Evolutionary conservation across 148 eudicot genomes (phyloP), one percentile per base, ranked within the genome.

Genomic region (Rhododendron henanense): DNA sequence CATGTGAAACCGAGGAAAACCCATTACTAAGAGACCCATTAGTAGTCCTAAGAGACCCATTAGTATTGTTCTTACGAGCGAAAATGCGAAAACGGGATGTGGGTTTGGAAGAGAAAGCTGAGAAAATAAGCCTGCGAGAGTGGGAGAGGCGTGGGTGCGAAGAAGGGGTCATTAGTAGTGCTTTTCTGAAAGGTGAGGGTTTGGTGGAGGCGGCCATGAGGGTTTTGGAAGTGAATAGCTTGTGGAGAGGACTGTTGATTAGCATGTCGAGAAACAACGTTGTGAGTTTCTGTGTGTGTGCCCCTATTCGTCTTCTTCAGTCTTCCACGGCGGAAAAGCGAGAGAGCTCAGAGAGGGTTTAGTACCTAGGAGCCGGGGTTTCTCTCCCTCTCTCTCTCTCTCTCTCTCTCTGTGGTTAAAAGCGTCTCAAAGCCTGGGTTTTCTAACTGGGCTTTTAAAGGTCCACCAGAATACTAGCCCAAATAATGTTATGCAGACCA

Each of bases 1-100:
- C 89, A 71, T 78, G 77, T 50, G 94, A 83, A 23, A 86, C 76
- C 65, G 59, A 90, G 21, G 92, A 88, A 48, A 50, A 83, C 31
- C 89, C 84, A 86, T 87, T 63, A 57, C 74, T 67, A 63, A 63
- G 61, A 55, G 28, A n/a, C 31, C 71, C 71, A 86, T 87, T 63
- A 50, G 71, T 63, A 9, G 18, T 55, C 61, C 75, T 69, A 63
- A 63, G 61, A 55, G 13, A 63, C 31, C 71, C 71, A 86, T 87
- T 63, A 57, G 31, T 63, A 9, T 87, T 55, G 51, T 65, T 84
- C 50, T 71, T 83, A 19, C 69, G 82, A 11, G 81, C 83, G 48
- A 69, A 67, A 61, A 87, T 87, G 63, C 67, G 84, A 65, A 83
- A 83, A 61, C 69, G 82, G 79, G 84, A 74, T 59, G 74, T 23